Conservation (phyloP, 441 rosid genomes). For the Croton setiger region DNA sequence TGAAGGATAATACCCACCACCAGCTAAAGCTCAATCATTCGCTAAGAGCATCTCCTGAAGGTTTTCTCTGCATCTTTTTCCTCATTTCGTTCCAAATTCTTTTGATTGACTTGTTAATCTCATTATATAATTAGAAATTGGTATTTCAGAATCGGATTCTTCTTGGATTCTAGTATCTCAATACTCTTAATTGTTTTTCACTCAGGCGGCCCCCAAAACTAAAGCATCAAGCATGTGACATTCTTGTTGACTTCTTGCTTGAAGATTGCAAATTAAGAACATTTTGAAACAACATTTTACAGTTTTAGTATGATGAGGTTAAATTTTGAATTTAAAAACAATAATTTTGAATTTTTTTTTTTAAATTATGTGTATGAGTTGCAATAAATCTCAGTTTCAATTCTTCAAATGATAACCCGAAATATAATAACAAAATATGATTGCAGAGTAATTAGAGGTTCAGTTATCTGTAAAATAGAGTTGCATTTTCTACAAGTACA, state of each 20-base stretch:
- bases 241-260: too few species aligned
- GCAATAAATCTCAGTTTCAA: not conserved
- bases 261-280: too few species aligned
- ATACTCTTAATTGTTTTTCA: not conserved
- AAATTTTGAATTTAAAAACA: not conserved
- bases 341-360: not conserved
- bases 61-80: constrained; percentile 15
- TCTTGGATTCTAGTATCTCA: not conserved
- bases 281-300: not conserved
- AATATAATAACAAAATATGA: not conserved
- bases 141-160: not conserved
- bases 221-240: too few species aligned
- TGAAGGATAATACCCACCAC: not conserved
- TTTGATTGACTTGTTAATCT: not conserved
- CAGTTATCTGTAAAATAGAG: not conserved
- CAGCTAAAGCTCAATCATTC: constrained; percentile 25
- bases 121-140: not conserved
- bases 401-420: too few species aligned
- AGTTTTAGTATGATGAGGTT: not conserved
- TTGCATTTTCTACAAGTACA: not conserved
- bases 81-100: not conserved
- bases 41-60: constrained; percentile 41
- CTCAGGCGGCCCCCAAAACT: not conserved
- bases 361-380: not conserved
- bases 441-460: not conserved